Base-by-base conservation (phyloP, 495 filamentous ascomycete species). In the Lophiostoma macrostomum region DNA sequence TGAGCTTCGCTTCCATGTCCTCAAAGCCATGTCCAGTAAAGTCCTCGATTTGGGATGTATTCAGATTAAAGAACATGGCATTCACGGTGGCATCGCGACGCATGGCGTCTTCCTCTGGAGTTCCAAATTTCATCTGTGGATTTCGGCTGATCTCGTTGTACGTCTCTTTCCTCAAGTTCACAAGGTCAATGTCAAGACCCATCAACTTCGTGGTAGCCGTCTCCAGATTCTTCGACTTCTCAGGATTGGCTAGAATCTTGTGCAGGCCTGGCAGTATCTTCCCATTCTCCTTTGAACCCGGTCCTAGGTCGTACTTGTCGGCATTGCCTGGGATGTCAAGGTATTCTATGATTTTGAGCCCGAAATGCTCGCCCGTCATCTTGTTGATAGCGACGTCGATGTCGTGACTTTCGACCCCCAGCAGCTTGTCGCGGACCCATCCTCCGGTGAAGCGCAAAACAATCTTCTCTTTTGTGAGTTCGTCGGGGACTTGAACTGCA, bases 361-460 rank as follows among this genome's bases (percentile, higher is more conserved):
- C 83, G 65, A 96, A 97, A 22, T 85, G 76, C 61, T 84, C 85
- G 35, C 93, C 93, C 0, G 91, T 97, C 90, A 96, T 93, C 43
- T 78, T 84, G 73, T 91, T 93, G 72, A 99, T 95, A 23, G 86
- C 89, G 30, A 91, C 86, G 65, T 99, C 93, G 56, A 99, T 95
- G 60, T 99, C 93, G 66, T 94, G 80, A 65, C 88, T 93, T 25
- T 71, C 73, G 22, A 84, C 72, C 7, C 85, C 87, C 1, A 99
- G 77, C 7, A 99, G 78, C 75, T 96, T 97, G 75, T 99, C 93
- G 31, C 93, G 83, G 23, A 99, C 94, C 93, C 93, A 99, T n/a
- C 93, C 93, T 32, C 93, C 93, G 11, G 94, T 91, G 71, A 91
- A 96, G 11, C 93, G 86, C 14, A 99, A 74, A 3, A 83, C 73